phyloP scores from a whole-genome alignment of 2,329 filamentous ascomycete genomes.

The Neocatenulostroma microsporum region DNA sequence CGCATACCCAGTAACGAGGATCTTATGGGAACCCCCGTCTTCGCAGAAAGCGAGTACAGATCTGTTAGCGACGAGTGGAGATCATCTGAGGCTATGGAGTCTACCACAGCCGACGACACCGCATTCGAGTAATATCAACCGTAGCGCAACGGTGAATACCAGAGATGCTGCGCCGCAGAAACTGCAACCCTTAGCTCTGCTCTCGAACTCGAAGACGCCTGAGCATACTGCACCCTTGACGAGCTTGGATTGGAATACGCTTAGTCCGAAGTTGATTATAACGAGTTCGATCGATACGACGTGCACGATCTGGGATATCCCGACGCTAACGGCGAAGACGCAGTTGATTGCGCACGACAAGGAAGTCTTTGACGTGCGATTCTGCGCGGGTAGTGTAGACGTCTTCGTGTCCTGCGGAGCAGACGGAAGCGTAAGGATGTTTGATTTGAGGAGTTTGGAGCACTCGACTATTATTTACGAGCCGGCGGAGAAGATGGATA shows the following conservation, averaged over 20 bases:
- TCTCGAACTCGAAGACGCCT: constrained; percentile 97
- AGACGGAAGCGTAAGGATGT: constrained; percentile 97
- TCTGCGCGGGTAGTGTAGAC: constrained; percentile 97
- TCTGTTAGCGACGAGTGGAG: constrained; percentile 86
- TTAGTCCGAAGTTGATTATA: constrained; percentile 94
- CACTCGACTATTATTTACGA: constrained; percentile 99
- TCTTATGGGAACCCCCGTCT: constrained; percentile 92
- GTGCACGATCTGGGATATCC: constrained; percentile 99
- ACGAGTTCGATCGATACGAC: constrained; percentile 98
- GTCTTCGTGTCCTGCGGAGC: constrained; percentile 97
- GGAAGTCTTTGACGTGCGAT: constrained; percentile 96
- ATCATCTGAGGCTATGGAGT: constrained; percentile 91
- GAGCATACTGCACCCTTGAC: constrained; percentile 96
- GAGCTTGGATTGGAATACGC: constrained; percentile 95
- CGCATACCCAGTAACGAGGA: constrained; percentile 91
- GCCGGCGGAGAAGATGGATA: constrained; percentile 72
- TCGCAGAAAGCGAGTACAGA: constrained; percentile 94
- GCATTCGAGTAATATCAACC: constrained; percentile 59
- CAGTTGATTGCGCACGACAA: constrained; percentile 98
- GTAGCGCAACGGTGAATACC: constrained; percentile 54
- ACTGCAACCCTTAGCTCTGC: constrained; percentile 79
- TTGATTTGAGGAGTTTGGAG: constrained; percentile 89
- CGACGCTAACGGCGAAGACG: constrained; percentile 93
- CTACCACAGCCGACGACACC: constrained; percentile 50
- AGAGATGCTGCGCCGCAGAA: constrained; percentile 61